A percentile compares a stretch with the other conserved stretches of the same genome.
These are phyloP conservation scores for Alopecurus myosuroides DNA, from an alignment of 176 grass and related monocot species.

Conservation along the genomic window DNA sequence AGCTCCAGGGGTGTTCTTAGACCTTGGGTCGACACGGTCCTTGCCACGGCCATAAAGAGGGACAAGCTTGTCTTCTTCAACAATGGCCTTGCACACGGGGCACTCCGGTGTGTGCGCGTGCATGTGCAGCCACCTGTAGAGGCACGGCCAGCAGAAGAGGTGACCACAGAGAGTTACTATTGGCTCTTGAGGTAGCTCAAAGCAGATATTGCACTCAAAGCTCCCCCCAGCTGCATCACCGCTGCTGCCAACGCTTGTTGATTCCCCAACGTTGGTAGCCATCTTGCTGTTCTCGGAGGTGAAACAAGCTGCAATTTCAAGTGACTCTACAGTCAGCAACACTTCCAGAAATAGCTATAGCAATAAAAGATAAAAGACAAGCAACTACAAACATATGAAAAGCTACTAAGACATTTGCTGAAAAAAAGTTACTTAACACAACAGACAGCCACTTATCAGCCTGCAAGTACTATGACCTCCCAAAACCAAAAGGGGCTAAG, in stretches of 20 bases:
- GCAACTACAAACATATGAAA: not conserved
- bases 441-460: not conserved
- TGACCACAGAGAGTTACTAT: constrained; percentile 91
- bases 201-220: constrained; percentile 97
- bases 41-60: constrained; percentile 88
- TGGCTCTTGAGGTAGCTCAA: constrained; percentile 85
- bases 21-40: constrained; percentile 78
- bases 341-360: not conserved
- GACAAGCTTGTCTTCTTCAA: constrained; percentile 91
- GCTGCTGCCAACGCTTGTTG: constrained; percentile 34
- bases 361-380: not conserved
- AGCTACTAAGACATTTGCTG: not conserved
- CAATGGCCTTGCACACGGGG: constrained; percentile 89
- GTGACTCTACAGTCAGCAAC: not conserved
- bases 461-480: not conserved
- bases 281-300: constrained; percentile 2
- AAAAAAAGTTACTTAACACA: not conserved
- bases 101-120: constrained; percentile 75
- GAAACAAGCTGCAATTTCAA: constrained; percentile 19
- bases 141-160: constrained; percentile 93
- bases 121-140: constrained; percentile 81
- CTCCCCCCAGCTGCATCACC: constrained; percentile 39
- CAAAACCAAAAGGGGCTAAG: not conserved
- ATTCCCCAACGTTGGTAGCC: constrained; percentile 53
- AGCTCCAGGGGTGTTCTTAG: constrained; percentile 55